These are phyloP conservation scores for Sporothrix protearum DNA, from an alignment of 2,329 filamentous ascomycete species.

Conservation along the genomic window DNA sequence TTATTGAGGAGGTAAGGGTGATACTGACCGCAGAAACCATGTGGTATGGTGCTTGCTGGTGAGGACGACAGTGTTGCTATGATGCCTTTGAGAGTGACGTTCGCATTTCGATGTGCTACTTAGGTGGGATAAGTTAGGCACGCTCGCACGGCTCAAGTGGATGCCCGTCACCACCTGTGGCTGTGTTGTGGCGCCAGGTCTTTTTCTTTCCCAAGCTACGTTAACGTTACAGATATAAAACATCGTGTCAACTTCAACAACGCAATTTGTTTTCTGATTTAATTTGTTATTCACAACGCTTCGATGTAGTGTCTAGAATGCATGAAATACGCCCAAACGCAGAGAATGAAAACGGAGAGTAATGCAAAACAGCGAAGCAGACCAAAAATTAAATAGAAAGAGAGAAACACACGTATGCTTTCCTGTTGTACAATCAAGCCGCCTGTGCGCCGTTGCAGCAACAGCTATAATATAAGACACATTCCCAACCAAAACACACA, in stretches of 20 bases:
- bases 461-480: constrained; percentile 3
- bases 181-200: background rate
- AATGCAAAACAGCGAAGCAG: background rate
- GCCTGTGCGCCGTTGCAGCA: background rate
- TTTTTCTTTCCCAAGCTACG: background rate
- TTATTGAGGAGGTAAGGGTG: no score
- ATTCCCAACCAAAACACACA: background rate
- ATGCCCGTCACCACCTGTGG: background rate
- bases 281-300: no score
- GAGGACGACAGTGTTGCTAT: background rate
- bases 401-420: constrained; percentile 11
- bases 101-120: background rate
- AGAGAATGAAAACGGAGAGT: background rate
- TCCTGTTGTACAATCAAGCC: constrained; percentile 18
- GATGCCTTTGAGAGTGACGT: background rate
- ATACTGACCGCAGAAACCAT: background rate
- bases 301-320: background rate
- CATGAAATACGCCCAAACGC: background rate
- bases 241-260: no score
- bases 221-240: no score
- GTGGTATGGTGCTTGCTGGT: no score
- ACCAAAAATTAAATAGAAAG: background rate
- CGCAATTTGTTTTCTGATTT: no score
- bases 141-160: background rate
- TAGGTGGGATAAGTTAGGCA: background rate